Conservation (phyloP, 441 rosid genomes). For the Adansonia rubrostipa region DNA sequence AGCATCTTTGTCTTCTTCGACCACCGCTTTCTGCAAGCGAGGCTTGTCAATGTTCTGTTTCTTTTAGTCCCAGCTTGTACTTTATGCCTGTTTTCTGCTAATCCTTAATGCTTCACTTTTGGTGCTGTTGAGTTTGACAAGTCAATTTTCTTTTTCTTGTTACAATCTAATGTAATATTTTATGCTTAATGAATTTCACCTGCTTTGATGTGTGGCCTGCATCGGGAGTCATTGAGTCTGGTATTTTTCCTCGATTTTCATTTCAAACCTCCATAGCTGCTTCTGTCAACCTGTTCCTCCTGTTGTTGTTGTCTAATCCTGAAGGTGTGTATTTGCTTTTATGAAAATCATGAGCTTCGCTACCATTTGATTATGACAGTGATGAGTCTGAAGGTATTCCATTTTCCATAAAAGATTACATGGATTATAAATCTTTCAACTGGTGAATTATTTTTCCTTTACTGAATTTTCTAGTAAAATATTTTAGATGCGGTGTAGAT, state of each 20-base stretch:
- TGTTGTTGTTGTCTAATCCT: not conserved
- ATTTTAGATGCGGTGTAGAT: slow-evolving; percentile 1
- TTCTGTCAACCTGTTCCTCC: not conserved
- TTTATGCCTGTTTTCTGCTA: not conserved
- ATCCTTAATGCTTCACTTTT: not conserved
- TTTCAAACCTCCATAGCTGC: not conserved
- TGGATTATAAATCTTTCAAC: not conserved
- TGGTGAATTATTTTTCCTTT: not conserved
- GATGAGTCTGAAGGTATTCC: not conserved
- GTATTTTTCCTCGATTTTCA: not conserved
- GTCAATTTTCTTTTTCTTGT: not conserved
- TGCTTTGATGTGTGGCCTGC: not conserved
- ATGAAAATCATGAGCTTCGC: not conserved
- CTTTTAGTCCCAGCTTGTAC: not conserved
- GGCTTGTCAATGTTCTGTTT: not conserved
- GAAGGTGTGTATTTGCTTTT: not conserved
- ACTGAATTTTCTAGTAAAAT: not conserved
- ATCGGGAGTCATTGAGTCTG: not conserved
- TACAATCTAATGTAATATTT: not conserved
- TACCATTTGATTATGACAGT: not conserved
- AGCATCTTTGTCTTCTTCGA: not conserved
- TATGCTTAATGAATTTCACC: not conserved
- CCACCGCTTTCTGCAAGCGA: not conserved
- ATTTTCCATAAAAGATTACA: not conserved
- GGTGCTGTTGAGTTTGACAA: not conserved